Base-by-base conservation (phyloP, 202 grass and related monocot genomes). In the Brachypodium distachyon region DNA sequence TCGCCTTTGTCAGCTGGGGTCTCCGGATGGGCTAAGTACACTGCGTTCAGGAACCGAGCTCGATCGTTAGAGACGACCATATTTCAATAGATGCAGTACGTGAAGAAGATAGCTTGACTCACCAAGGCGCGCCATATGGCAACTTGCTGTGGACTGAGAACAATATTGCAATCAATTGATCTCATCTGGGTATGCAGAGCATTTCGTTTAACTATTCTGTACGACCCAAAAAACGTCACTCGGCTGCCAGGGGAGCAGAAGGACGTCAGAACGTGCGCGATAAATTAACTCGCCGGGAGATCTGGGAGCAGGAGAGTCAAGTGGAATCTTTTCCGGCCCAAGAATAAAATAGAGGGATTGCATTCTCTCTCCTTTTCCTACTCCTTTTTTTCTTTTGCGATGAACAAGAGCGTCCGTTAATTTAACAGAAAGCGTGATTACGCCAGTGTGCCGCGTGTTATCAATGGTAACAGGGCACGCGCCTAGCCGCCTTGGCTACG, bases 1-100 rank as follows among this genome's bases (percentile, higher is more conserved):
- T 31, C 25, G 57, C 79, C 66, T 57, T n/a, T 9, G 67, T 73
- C 65, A 78, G 32, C 23, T 73, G 79, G 73, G 79, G 79, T 3
- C 73, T 22, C 58, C 7, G 42, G 52, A 12, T 2, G 23, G 19
- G 32, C 3, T 32, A 61, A 19, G 64, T 70, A 29, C 54, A 9
- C 12, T 1, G 64, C 72, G 32, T 17, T 61, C 61, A 21, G 67
- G 25, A 12, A 7, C 2, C 19, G 12, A 65, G 62, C 62, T 67
- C 38, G 3, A 3, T 66, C 37, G 21, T 65, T 10, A 41, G 32
- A 52, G 37, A 52, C 29, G 26, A 5, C 23, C 47, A 7, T 21
- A 19, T 76, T 10, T 32, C 72, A 14, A 9, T 25, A 59, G 73
- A 61, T 61, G 71, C 36, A 38, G 55, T 70, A 17, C 47, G 42